phyloP scores from a whole-genome alignment of 2,329 filamentous ascomycete genomes.

The Calonectria hongkongensis region DNA sequence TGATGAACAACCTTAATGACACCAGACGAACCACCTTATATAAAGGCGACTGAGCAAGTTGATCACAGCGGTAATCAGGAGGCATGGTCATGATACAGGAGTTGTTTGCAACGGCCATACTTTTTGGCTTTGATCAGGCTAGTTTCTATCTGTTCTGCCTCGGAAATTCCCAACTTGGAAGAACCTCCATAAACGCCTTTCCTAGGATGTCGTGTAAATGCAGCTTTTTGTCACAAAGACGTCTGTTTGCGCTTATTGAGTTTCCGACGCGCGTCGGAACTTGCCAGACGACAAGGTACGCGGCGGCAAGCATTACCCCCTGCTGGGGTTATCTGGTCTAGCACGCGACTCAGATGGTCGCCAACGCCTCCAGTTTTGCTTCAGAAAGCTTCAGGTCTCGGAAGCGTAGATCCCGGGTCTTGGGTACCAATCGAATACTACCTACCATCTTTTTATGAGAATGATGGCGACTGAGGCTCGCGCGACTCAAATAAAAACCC shows the following conservation, averaged over 20 bases:
- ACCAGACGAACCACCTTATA: conserved; percentile 49
- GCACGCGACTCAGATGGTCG: not conserved
- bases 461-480: not conserved
- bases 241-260: conserved; percentile 4
- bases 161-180: conserved; percentile 31
- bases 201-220: conserved; percentile 27
- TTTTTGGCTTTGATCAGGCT: conserved; percentile 10
- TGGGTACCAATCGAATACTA: conserved; percentile 17
- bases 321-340: conserved; percentile 5
- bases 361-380: conserved; percentile 15
- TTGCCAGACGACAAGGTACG: conserved; percentile 7
- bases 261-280: conserved; percentile 34
- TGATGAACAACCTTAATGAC: conserved; percentile 39
- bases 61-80: conserved; percentile 10
- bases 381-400: conserved; percentile 47
- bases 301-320: not conserved
- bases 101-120: not conserved
- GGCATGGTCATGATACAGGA: conserved; percentile 3
- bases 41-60: conserved; percentile 37
- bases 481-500: not conserved
- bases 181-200: conserved; percentile 35
- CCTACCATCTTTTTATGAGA: not conserved
- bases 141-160: conserved; percentile 14
- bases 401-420: conserved; percentile 51
- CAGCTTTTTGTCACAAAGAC: conserved; percentile 23